Conservation (phyloP, 2,329 filamentous ascomycete species). For the Aspergillus fumigatiaffinis region DNA sequence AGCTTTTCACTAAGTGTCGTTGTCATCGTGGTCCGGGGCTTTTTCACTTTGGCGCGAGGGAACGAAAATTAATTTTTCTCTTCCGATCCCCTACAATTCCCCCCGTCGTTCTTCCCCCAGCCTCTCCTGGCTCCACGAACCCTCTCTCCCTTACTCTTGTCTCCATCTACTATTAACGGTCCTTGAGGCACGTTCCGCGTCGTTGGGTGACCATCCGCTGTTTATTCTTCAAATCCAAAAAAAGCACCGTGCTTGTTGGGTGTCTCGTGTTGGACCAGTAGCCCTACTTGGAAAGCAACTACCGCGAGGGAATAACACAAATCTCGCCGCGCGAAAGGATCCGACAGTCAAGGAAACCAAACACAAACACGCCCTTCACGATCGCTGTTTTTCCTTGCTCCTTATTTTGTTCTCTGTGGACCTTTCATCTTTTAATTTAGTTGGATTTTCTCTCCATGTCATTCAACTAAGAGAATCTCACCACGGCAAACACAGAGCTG, state of each 20-base stretch:
- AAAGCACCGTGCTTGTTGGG: conserved; percentile 2
- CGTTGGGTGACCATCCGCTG: neutral
- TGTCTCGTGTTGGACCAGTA: conserved; percentile 4
- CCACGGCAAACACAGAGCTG: conserved; percentile 31
- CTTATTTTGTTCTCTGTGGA: conserved; percentile 15
- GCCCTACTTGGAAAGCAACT: neutral
- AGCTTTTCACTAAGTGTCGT: conserved; percentile 54
- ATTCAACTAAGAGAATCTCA: conserved; percentile 35
- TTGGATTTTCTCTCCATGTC: conserved; percentile 31
- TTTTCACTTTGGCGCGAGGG: conserved; percentile 25
- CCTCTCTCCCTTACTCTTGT: neutral
- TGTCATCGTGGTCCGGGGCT: conserved; percentile 28
- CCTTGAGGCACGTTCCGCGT: neutral
- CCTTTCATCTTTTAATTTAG: conserved; percentile 1
- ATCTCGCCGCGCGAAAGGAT: conserved; percentile 6
- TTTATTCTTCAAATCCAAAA: neutral
- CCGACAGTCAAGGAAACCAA: conserved; percentile 13
- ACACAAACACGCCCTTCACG: conserved; percentile 14
- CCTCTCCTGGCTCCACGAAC: conserved; percentile 5
- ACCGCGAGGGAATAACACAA: conserved; percentile 4
- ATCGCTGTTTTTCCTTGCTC: conserved; percentile 23
- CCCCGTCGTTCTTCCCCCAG: conserved; percentile 9
- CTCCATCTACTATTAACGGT: neutral
- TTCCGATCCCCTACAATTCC: conserved; percentile 1
- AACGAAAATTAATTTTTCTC: conserved; percentile 7